Evolutionary conservation across 2,329 filamentous ascomycete genomes (phyloP).

Genomic region (Geosmithia flava): DNA sequence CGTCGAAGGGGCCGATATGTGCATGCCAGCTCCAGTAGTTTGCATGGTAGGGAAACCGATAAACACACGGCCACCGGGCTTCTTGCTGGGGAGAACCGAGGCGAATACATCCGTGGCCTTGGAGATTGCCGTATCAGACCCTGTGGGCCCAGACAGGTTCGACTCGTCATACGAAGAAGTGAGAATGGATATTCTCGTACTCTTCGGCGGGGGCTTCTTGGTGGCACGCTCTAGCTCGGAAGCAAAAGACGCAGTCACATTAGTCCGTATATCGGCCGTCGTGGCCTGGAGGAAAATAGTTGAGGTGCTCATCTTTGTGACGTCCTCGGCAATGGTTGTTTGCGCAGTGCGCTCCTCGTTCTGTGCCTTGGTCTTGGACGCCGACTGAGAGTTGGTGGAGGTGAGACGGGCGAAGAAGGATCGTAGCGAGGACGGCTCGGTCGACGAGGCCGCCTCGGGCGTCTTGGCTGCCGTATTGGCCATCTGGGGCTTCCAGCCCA

Average conservation of each 20-base stretch:
- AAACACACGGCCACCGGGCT: conserved; percentile 73
- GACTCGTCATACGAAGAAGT: conserved; percentile 85
- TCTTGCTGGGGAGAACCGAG: conserved; percentile 79
- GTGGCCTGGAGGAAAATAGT: conserved; percentile 85
- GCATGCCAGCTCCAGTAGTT: conserved; percentile 85
- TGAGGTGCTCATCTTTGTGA: conserved; percentile 57
- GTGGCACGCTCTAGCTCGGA: conserved; percentile 88
- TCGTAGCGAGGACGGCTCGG: conserved; percentile 47
- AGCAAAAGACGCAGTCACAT: conserved; percentile 59
- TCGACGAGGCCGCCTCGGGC: conserved; percentile 10
- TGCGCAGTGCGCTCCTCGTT: conserved; percentile 52
- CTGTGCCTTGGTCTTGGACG: conserved; percentile 40
- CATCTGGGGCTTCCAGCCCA: conserved; percentile 65
- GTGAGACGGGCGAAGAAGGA: conserved; percentile 76
- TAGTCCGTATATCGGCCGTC: conserved; percentile 70
- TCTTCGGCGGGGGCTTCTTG: conserved; percentile 89
- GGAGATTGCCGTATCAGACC: conserved; percentile 28
- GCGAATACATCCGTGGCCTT: conserved; percentile 71
- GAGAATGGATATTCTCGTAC: conserved; percentile 73
- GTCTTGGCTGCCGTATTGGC: conserved; percentile 26
- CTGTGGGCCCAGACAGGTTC: conserved; percentile 45
- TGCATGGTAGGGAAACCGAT: conserved; percentile 97
- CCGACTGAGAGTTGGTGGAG: conserved; percentile 35
- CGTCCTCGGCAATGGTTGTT: conserved; percentile 53
- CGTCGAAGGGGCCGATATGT: conserved; percentile 89